Evolutionary conservation across 805 yeast genomes (phyloP).

Genomic region (Alloascoidea hylecoeti): DNA sequence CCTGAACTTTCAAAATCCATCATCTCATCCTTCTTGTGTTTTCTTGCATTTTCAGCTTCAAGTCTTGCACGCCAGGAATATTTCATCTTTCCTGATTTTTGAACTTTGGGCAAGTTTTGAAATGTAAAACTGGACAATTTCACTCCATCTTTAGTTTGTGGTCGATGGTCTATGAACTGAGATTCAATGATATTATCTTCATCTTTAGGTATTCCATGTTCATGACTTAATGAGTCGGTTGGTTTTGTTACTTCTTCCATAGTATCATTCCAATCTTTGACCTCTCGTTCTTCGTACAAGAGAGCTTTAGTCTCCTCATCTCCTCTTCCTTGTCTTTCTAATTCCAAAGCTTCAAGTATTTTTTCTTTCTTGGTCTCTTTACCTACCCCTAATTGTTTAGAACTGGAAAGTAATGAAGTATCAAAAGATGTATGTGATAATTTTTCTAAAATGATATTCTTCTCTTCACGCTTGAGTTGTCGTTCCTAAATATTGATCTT

Average conservation of each 20-base stretch:
- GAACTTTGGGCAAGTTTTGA: slow-evolving; percentile 20
- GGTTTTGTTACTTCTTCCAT: slow-evolving; percentile 5
- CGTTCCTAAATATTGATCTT: slow-evolving; percentile 32
- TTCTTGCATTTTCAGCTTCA: slow-evolving; percentile 29
- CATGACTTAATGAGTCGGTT: slow-evolving; percentile 15
- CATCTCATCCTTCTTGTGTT: slow-evolving; percentile 24
- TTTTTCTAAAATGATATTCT: slow-evolving; percentile 61
- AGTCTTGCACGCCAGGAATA: slow-evolving; percentile 65
- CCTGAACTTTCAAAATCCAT: slow-evolving; percentile 11
- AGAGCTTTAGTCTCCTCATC: slow-evolving; percentile 46
- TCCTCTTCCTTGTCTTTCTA: slow-evolving; percentile 61
- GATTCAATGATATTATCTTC: slow-evolving; percentile 16
- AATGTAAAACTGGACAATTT: slow-evolving; percentile 3
- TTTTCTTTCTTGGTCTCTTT: slow-evolving; percentile 52
- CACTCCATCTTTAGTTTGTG: slow-evolving; percentile 38
- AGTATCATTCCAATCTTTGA: slow-evolving; percentile 43
- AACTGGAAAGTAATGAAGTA: slow-evolving; percentile 51
- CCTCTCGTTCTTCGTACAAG: slow-evolving; percentile 54
- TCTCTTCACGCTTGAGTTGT: slow-evolving; percentile 80
- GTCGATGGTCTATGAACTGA: slow-evolving; percentile 59
- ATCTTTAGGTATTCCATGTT: slow-evolving; percentile 8
- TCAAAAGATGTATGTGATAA: slow-evolving; percentile 53
- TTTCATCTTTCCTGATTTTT: slow-evolving; percentile 29
- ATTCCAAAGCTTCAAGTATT: slow-evolving; percentile 58
- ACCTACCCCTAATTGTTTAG: slow-evolving; percentile 71